Percentiles rank a stretch among this genome's conserved stretches.
Conservation (phyloP, 1,284 basidiomycete species). For the Meira miltonrushii region DNA sequence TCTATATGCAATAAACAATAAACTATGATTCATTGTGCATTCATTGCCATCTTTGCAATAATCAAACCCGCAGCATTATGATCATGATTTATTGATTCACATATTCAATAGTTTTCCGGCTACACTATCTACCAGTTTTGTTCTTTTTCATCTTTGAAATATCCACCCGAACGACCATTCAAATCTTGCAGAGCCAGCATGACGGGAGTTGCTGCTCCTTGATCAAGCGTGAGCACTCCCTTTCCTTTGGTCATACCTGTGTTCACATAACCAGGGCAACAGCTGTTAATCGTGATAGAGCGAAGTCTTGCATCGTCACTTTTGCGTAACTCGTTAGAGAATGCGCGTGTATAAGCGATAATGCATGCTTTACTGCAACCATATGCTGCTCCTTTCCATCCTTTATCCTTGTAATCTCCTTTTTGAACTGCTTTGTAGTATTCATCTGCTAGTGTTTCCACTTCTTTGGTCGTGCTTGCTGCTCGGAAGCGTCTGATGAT, state of each 20-base stretch:
- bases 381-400: slow-evolving; percentile 46
- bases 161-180: slow-evolving; percentile 21
- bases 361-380: slow-evolving; percentile 39
- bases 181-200: slow-evolving; percentile 32
- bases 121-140: slow-evolving; percentile 1
- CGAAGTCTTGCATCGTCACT: slow-evolving; percentile 14
- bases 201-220: slow-evolving; percentile 49
- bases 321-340: slow-evolving; percentile 30
- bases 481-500: slow-evolving; percentile 26
- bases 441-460: slow-evolving; percentile 30
- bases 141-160: slow-evolving; percentile 8
- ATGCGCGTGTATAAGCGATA: slow-evolving; percentile 32
- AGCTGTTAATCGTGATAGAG: slow-evolving; percentile 23
- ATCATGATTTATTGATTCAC: too few species aligned
- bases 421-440: slow-evolving; percentile 30
- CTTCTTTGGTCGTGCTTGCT: slow-evolving; percentile 23
- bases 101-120: too few species aligned
- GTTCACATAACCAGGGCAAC: slow-evolving; percentile 49
- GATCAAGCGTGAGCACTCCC: slow-evolving; percentile 38
- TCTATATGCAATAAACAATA: too few species aligned
- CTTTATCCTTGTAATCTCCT: slow-evolving; percentile 36
- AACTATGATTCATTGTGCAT: too few species aligned
- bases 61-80: too few species aligned
- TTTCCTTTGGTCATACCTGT: slow-evolving; percentile 43
- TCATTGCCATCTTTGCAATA: too few species aligned